Conservation (phyloP, 345 rosid species). For the Orychophragmus violaceus region DNA sequence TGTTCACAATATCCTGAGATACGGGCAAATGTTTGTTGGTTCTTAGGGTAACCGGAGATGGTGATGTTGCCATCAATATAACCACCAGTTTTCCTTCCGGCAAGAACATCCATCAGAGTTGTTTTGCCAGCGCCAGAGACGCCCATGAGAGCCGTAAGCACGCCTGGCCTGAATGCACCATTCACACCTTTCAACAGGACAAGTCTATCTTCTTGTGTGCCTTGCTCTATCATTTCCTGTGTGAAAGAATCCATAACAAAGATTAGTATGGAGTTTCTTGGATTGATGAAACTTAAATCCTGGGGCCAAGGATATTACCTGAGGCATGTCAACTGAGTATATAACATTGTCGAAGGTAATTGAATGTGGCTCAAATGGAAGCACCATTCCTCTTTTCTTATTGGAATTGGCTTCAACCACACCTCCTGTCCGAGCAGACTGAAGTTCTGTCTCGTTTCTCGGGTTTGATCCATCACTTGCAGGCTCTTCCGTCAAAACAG, state of each 20-base stretch:
- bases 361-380: constrained; percentile 68
- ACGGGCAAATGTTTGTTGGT: constrained; percentile 78
- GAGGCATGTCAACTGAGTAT: constrained; percentile 77
- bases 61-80: constrained; percentile 59
- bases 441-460: constrained; percentile 28
- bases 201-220: constrained; percentile 50
- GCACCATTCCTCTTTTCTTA: constrained; percentile 60
- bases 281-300: neutral
- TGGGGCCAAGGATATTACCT: constrained; percentile 35
- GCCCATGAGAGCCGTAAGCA: constrained; percentile 79
- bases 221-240: constrained; percentile 51
- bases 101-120: constrained; percentile 80
- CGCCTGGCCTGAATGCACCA: constrained; percentile 81
- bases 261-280: neutral
- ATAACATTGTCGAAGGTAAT: constrained; percentile 49
- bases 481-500: constrained; percentile 41
- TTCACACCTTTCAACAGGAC: constrained; percentile 64
- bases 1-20: constrained; percentile 78
- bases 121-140: constrained; percentile 87
- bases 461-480: constrained; percentile 15
- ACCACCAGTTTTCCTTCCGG: constrained; percentile 85
- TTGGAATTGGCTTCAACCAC: constrained; percentile 1
- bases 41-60: constrained; percentile 70
- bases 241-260: constrained; percentile 2
- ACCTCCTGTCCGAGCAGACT: constrained; percentile 20